Conservation (phyloP, 495 filamentous ascomycete genomes). For the Cladorrhinum samala region DNA sequence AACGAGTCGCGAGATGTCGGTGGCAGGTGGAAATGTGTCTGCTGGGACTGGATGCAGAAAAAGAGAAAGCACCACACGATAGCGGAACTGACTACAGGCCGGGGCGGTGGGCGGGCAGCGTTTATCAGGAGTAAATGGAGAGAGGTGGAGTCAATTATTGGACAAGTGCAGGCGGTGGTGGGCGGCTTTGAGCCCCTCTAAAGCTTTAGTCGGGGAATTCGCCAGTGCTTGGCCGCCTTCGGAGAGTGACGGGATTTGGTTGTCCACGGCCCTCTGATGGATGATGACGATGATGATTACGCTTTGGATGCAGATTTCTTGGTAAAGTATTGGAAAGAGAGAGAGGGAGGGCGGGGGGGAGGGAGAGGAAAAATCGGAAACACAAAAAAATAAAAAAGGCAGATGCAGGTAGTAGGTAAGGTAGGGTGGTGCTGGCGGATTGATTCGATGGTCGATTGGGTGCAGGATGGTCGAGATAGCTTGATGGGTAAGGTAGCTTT, state of each 20-base stretch:
- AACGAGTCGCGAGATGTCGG: constrained; percentile 12
- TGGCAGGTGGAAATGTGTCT: constrained; percentile 9
- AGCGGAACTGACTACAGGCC: not conserved
- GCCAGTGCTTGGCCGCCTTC: not conserved
- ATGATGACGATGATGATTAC: too few species aligned
- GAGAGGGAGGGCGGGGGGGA: not conserved
- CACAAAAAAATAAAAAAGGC: too few species aligned
- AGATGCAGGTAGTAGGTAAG: too few species aligned
- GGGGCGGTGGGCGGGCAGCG: constrained; percentile 8
- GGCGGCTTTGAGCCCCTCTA: constrained; percentile 4
- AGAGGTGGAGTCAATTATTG: constrained; percentile 14
- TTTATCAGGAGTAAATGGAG: constrained; percentile 9
- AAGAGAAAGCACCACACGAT: not conserved
- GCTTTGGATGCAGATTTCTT: too few species aligned
- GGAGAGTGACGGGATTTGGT: too few species aligned
- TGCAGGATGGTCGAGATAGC: not conserved
- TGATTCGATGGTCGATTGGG: not conserved
- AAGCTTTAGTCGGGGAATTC: not conserved
- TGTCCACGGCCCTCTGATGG: too few species aligned
- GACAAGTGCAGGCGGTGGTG: constrained; percentile 10
- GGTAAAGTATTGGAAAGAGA: too few species aligned
- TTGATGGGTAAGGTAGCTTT: not conserved
- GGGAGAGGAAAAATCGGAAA: not conserved
- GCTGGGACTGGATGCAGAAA: constrained; percentile 4
- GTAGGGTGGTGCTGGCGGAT: not conserved